Base-by-base conservation (phyloP, 768 basidiomycete species). In the Trametes villosa region DNA sequence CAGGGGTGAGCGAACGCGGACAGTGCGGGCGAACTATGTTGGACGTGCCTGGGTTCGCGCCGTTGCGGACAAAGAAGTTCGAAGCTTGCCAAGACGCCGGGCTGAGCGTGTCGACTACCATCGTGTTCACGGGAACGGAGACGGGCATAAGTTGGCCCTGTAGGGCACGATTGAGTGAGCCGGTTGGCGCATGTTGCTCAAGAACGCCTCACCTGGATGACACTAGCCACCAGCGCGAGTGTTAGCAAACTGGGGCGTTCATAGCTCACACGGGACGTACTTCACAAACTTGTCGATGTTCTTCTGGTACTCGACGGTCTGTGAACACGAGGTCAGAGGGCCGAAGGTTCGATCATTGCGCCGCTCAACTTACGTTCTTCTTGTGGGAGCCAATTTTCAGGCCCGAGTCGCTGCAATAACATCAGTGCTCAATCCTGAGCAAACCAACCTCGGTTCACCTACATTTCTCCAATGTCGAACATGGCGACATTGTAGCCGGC, bases 251-350 rank as follows among this genome's bases (percentile, higher is more conserved):
- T 6, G 15, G 13, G 13, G 4, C 15, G 5, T 15, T 15, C 13
- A 38, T 38, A 17, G 18, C 18, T 15, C 20, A 47, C 12, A 26
- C 1, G n/a, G 13, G 20, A 48, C 63, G 27, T 33, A 72, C 70
- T 45, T 51, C 33, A 72, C 72, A 46, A 74, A 74, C 9, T 67
- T 64, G 57, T 74, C 72, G n/a, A 74, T 72, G 53, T 74, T 71
- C 62, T 74, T 74, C 60, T 74, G 73, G 47, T 67, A 74, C 34
- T 66, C 69, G n/a, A 74, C 24, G 20, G 34, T 52, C 51, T 52
- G 38, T 2, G 2, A 6, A 17, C 7, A n/a, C 24, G 4, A 36
- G 24, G 15, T 52, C 38, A 52, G 51, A 22, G 9, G 12, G 17
- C 30, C 9, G 34, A 3, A 29, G n/a, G n/a, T 20, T 18, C 9